Percentiles rank a stretch among this genome's conserved stretches.
Conservation (phyloP, 108 stramenopile genomes). For the Bacterosira constricta region DNA sequence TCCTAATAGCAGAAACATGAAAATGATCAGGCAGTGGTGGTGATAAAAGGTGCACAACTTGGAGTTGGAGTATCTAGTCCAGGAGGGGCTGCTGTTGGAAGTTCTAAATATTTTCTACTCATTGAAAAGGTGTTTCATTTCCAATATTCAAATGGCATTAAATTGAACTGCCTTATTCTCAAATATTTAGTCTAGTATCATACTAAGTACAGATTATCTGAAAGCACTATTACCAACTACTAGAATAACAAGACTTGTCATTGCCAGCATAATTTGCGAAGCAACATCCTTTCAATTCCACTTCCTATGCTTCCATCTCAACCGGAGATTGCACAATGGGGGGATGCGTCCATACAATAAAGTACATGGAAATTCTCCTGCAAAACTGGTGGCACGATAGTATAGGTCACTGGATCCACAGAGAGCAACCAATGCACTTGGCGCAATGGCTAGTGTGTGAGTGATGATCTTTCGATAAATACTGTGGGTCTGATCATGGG, state of each 20-base stretch:
- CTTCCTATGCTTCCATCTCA: constrained; percentile 14
- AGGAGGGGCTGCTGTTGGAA: no score
- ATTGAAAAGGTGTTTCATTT: no score
- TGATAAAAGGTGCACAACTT: no score
- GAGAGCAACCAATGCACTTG: constrained; percentile 21
- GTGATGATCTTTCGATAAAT: constrained; percentile 1
- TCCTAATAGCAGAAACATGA: no score
- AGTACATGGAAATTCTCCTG: constrained; percentile 33
- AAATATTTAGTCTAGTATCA: no score
- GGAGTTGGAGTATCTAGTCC: no score
- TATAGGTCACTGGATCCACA: constrained; percentile 27
- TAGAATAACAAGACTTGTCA: not conserved
- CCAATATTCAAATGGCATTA: no score
- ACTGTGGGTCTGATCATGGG: not conserved
- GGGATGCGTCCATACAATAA: constrained; percentile 31
- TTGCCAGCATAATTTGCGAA: not conserved
- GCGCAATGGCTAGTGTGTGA: constrained; percentile 17
- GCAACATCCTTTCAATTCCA: not conserved
- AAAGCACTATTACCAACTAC: not conserved
- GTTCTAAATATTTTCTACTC: no score
- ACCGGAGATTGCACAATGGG: constrained; percentile 31
- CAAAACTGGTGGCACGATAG: constrained; percentile 35
- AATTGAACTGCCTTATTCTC: no score
- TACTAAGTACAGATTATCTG: no score
- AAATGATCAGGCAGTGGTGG: no score